Conservation (phyloP, 139 green algal genomes). For the Chlorella ohadii region DNA sequence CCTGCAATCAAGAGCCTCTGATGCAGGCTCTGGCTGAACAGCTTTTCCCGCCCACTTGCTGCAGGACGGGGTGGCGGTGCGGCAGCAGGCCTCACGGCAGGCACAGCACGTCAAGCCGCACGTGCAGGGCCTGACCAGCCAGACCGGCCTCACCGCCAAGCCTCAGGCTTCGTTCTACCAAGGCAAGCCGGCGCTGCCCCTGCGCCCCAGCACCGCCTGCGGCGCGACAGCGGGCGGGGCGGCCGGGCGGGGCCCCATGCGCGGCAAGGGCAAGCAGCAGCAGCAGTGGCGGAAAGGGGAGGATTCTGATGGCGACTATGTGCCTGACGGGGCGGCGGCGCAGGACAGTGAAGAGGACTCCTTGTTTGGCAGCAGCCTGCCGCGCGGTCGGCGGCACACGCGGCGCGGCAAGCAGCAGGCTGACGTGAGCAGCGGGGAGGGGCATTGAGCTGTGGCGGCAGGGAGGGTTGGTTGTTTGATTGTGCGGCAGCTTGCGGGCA, state of each 20-base stretch:
- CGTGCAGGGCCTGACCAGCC: background rate
- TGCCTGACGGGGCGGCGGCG: background rate
- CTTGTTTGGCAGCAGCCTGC: background rate
- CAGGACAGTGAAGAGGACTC: background rate
- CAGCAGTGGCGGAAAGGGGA: background rate
- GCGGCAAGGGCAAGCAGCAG: constrained; percentile 19
- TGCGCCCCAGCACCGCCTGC: background rate
- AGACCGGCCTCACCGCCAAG: too few species aligned
- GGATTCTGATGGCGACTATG: too few species aligned
- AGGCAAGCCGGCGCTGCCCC: background rate
- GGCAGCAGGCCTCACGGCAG: background rate
- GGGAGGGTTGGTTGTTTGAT: too few species aligned
- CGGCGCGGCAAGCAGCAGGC: background rate
- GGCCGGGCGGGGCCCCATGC: background rate
- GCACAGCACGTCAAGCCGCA: background rate
- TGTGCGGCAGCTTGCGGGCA: too few species aligned
- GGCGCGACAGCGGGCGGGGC: background rate
- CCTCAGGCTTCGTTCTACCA: too few species aligned
- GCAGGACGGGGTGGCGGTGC: background rate
- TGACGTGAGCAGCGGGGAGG: background rate
- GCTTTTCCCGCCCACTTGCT: background rate
- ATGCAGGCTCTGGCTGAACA: too few species aligned
- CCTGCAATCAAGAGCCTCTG: too few species aligned
- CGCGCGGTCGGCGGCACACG: background rate
- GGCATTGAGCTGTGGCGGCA: too few species aligned